phyloP scores from a whole-genome alignment of 345 rosid species.

The Eucalyptus caleyi region DNA sequence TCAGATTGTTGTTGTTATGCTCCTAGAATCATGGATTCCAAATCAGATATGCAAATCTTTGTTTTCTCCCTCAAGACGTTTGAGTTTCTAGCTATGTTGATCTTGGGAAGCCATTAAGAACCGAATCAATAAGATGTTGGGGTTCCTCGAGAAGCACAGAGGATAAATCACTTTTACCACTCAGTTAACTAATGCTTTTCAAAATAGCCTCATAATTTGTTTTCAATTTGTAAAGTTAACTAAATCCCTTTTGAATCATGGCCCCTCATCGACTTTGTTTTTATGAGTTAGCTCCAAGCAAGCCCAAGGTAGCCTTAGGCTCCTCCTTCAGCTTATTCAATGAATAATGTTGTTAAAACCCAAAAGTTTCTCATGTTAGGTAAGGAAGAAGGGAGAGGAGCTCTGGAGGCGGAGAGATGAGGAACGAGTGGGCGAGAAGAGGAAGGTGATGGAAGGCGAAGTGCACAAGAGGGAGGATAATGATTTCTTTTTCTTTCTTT shows the following conservation, averaged over 20 bases:
- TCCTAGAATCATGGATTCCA: too few species aligned
- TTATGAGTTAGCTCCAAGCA: not conserved
- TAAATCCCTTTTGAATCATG: not conserved
- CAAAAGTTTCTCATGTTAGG: not conserved
- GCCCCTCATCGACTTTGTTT: not conserved
- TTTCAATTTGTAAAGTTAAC: not conserved
- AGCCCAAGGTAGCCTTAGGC: not conserved
- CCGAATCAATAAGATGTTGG: not conserved
- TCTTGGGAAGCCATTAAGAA: not conserved
- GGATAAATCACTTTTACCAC: not conserved
- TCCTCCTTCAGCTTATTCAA: not conserved
- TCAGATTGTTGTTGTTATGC: accelerated
- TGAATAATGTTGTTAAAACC: not conserved
- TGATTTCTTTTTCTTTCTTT: too few species aligned
- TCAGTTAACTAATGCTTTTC: not conserved
- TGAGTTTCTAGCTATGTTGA: too few species aligned
- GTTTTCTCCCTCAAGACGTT: too few species aligned
- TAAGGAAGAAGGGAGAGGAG: not conserved
- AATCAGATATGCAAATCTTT: accelerated
- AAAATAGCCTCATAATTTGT: not conserved
- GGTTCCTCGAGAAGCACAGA: not conserved
- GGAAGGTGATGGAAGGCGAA: too few species aligned
- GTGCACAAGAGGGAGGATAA: too few species aligned
- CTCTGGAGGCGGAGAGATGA: too few species aligned
- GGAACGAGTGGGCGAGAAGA: too few species aligned